These are phyloP conservation scores for Cytospora piceicola DNA, from an alignment of 2,329 filamentous ascomycete species.

Conservation along the genomic window DNA sequence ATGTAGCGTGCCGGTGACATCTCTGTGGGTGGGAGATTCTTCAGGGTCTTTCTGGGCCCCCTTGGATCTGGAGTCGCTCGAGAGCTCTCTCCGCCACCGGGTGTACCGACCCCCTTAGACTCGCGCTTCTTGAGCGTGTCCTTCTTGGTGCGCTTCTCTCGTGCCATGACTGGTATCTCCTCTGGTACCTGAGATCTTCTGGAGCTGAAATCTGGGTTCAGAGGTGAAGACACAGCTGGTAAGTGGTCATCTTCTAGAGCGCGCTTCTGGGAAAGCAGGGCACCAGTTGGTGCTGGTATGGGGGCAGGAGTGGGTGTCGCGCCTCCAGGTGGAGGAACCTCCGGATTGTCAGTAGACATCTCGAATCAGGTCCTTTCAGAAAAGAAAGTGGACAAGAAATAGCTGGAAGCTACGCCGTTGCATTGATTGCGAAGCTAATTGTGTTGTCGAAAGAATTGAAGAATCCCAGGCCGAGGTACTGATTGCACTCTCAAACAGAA, in stretches of 20 bases:
- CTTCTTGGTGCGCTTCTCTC: conserved; percentile 64
- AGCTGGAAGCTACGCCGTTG: not conserved
- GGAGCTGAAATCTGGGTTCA: conserved; percentile 66
- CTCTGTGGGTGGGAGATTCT: conserved; percentile 44
- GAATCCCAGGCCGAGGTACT: not conserved
- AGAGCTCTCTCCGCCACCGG: conserved; percentile 49
- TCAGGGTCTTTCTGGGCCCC: conserved; percentile 43
- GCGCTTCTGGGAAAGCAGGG: conserved; percentile 66
- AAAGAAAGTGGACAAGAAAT: not conserved
- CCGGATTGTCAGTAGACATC: conserved; percentile 26
- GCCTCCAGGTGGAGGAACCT: conserved; percentile 19
- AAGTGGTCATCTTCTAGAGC: conserved; percentile 70
- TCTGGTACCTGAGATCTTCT: conserved; percentile 41
- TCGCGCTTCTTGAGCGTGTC: conserved; percentile 71
- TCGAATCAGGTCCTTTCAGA: not conserved
- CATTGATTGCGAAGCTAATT: not conserved
- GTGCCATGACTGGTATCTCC: conserved; percentile 44
- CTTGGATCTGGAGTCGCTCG: conserved; percentile 63
- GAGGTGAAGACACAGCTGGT: conserved; percentile 72
- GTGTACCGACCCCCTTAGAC: conserved; percentile 53
- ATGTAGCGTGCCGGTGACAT: conserved; percentile 63
- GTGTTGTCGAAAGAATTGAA: not conserved
- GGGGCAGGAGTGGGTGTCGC: conserved; percentile 1
- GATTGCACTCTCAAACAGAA: conserved; percentile 1
- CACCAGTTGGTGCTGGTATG: conserved; percentile 36